Evolutionary conservation across 2,329 filamentous ascomycete species (phyloP), one percentile per base, ranked within the genome.

Genomic region (Curvularia lunata): DNA sequence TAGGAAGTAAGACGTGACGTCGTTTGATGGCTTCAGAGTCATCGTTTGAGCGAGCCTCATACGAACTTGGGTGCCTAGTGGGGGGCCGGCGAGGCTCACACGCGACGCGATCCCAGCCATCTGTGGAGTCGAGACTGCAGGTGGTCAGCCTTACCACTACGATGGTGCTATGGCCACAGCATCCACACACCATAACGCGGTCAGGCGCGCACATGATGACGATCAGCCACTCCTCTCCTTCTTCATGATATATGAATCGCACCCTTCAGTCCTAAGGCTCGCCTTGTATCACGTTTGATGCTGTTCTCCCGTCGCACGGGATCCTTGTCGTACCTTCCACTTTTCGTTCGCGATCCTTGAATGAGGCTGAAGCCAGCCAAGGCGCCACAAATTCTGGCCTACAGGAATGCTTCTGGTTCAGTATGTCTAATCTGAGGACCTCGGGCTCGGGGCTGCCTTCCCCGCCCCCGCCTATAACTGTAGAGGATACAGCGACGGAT

Each of bases 401-500:
- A 28, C 18, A 23, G 8, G 18, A 25, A 47, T 18, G 9, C n/a
- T 25, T 48, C 27, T 45, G 32, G 28, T 23, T 32, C 30, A 58
- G 7, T 10, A 63, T 57, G 61, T 43, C 53, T 40, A 42, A 42
- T 23, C 40, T 52, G 27, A 37, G 28, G 21, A 59, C 41, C 18
- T 56, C 59, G 25, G 63, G 65, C 40, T 61, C 61, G 6, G 23
- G 25, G 5, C 61, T 54, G 37, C 64, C 65, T 12, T 70, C 72
- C 53, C 64, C 72, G 25, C 68, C 68, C 16, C 74, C 75, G 18
- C 70, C 73, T 42, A 76, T 76, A 46, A 72, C 66, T 25, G 62
- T 77, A 3, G 71, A 77, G 61, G 74, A 77, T 49, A 75, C 70
- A 32, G 67, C 66, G 45, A 65, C 65, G 49, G 65, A 63, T 4